Conservation (phyloP, 1,284 basidiomycete genomes). For the Trichosporon ovoides region DNA sequence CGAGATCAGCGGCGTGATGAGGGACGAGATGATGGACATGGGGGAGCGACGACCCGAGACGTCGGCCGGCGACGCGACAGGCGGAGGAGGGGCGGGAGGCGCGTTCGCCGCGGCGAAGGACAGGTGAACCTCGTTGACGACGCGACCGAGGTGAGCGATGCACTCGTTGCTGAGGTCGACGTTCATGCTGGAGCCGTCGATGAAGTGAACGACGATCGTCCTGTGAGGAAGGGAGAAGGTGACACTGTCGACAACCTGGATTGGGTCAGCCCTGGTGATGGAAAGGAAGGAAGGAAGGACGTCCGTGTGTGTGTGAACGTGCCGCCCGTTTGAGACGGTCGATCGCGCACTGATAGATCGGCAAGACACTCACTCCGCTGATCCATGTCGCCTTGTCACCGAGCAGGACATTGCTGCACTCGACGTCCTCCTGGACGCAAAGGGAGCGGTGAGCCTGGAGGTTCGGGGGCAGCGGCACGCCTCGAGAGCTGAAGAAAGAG, state of each 20-base stretch:
- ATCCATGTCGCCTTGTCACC: constrained; percentile 50
- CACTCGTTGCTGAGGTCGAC: constrained; percentile 37
- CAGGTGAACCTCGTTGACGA: constrained; percentile 45
- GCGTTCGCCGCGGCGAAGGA: constrained; percentile 39
- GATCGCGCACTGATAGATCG: too few relatives aligned
- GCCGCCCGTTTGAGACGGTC: too few relatives aligned
- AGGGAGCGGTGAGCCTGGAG: constrained; percentile 45
- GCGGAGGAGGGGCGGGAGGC: constrained; percentile 20
- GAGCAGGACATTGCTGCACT: constrained; percentile 45
- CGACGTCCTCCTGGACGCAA: constrained; percentile 45
- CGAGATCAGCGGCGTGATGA: constrained; percentile 44
- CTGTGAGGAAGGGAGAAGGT: constrained; percentile 42
- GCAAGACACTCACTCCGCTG: constrained; percentile 29
- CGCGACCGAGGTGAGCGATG: constrained; percentile 28
- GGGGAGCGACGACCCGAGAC: constrained; percentile 30
- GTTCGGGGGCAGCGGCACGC: constrained; percentile 45
- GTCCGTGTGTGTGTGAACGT: too few relatives aligned
- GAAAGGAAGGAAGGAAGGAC: too few relatives aligned
- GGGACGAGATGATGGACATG: constrained; percentile 39
- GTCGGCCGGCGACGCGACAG: constrained; percentile 25
- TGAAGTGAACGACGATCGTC: constrained; percentile 40
- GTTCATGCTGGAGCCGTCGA: constrained; percentile 39
- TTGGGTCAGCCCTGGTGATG: neutral
- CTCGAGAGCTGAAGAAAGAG: constrained; percentile 27
- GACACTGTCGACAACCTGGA: constrained; percentile 44